phyloP scores from a whole-genome alignment of 2,329 filamentous ascomycete species.

The Diaporthe ilicicola region DNA sequence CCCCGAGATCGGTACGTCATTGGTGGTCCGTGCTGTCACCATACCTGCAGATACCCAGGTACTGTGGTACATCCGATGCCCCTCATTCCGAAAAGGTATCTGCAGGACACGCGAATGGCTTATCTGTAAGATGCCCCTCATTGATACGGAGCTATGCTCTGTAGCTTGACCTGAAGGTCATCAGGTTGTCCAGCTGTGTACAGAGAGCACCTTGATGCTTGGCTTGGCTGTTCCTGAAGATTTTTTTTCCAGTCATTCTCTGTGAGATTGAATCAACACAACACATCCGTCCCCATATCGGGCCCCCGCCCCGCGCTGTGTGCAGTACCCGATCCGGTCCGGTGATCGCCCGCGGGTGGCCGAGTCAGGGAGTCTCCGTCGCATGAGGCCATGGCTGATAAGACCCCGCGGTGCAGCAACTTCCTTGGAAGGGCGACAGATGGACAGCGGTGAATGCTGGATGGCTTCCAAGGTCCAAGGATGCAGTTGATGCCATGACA shows the following conservation, averaged over 20 bases:
- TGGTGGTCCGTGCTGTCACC: background rate
- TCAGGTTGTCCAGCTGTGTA: background rate
- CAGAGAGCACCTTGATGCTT: background rate
- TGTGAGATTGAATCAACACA: background rate
- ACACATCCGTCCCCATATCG: background rate
- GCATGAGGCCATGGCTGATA: conserved; percentile 29
- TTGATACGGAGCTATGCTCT: conserved; percentile 7
- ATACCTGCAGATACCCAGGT: background rate
- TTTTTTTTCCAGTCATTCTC: background rate
- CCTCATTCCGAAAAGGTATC: background rate
- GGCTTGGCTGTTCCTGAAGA: background rate
- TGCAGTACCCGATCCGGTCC: conserved; percentile 19
- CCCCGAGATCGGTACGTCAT: conserved; percentile 22
- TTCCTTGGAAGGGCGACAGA: background rate
- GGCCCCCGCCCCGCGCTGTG: background rate
- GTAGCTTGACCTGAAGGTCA: background rate
- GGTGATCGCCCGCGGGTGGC: conserved; percentile 9
- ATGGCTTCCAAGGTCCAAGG: background rate
- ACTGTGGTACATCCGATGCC: background rate
- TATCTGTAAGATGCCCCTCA: conserved; percentile 11
- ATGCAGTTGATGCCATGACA: conserved; percentile 8
- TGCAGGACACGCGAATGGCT: background rate
- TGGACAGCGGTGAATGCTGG: background rate
- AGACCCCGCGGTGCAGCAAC: background rate
- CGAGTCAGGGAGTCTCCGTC: conserved; percentile 8